These are phyloP conservation scores for Wallacemonas sp. DNA, from an alignment of 208 protist species.

Conservation along the genomic window DNA sequence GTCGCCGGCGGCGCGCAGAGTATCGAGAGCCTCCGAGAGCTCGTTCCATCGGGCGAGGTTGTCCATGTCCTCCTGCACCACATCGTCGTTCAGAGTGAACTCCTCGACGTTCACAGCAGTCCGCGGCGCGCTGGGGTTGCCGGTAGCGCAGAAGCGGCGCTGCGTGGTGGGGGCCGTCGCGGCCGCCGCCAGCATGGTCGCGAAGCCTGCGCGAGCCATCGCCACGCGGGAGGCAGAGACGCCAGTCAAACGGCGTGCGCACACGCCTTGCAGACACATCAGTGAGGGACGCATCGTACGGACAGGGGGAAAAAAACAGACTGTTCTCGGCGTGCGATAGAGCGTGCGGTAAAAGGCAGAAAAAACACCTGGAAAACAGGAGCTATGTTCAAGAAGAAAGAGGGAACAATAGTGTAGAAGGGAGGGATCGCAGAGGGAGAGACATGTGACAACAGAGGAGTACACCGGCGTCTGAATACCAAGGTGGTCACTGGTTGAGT, in stretches of 20 bases:
- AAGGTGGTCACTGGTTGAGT: too few relatives aligned
- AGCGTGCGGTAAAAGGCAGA: too few relatives aligned
- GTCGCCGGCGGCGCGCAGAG: constrained; percentile 36
- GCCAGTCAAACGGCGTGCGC: background rate
- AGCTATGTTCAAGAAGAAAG: background rate
- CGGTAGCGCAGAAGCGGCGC: constrained; percentile 2
- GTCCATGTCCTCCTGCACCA: constrained; percentile 78
- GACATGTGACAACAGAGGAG: too few relatives aligned
- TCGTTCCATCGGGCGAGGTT: constrained; percentile 73
- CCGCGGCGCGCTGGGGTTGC: background rate
- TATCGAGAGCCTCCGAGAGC: constrained; percentile 59
- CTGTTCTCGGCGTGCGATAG: background rate
- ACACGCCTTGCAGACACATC: background rate
- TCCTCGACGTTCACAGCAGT: constrained; percentile 84
- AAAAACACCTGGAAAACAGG: background rate
- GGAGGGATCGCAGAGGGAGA: too few relatives aligned
- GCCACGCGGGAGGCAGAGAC: background rate
- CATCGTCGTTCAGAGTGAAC: constrained; percentile 85
- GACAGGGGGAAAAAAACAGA: background rate
- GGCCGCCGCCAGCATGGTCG: too few relatives aligned
- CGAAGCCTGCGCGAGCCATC: too few relatives aligned
- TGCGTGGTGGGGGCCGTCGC: background rate
- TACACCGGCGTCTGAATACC: too few relatives aligned
- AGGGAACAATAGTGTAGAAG: too few relatives aligned
- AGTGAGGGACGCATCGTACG: background rate